Percentiles rank a stretch among this genome's conserved stretches.
phyloP scores from a whole-genome alignment of 192 early-diverging fungal species.

The Gonapodya prolifera region DNA sequence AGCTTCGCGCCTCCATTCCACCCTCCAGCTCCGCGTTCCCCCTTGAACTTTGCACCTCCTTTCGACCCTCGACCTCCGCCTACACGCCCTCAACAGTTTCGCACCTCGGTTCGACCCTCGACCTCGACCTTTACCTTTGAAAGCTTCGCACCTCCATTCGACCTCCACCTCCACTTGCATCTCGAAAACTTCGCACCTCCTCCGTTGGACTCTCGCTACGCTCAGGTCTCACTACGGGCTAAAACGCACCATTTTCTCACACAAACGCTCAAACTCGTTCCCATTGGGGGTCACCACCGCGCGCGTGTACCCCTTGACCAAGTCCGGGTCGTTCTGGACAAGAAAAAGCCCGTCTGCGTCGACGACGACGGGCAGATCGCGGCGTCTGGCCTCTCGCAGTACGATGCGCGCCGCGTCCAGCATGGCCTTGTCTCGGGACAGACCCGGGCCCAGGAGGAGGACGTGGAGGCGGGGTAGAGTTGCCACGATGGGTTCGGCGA shows the following conservation, averaged over 20 bases:
- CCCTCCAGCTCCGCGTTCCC: not conserved
- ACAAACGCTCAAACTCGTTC: conserved; percentile 70
- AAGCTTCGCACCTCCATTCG: too few species aligned
- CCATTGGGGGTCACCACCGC: conserved; percentile 81
- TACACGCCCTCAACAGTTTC: too few species aligned
- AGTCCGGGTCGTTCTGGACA: conserved; percentile 51
- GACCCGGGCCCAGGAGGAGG: conserved; percentile 79
- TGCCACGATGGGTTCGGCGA: conserved; percentile 27
- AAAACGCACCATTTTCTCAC: conserved; percentile 29
- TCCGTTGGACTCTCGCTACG: conserved; percentile 10
- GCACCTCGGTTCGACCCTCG: too few species aligned
- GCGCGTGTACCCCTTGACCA: conserved; percentile 56
- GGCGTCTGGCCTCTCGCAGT: conserved; percentile 50
- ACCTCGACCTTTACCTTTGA: too few species aligned
- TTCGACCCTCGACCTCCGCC: too few species aligned
- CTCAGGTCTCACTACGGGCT: not conserved
- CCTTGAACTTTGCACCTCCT: not conserved
- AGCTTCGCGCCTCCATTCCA: not conserved
- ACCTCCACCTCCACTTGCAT: too few species aligned
- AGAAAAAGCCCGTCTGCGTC: conserved; percentile 89
- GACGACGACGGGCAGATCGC: conserved; percentile 61
- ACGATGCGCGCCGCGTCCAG: conserved; percentile 46
- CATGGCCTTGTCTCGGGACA: conserved; percentile 66
- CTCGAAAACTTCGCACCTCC: too few species aligned
- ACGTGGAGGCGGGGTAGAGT: conserved; percentile 66